Evolutionary conservation across 225 moss, liverwort and hornwort genomes (phyloP), one percentile per base, ranked within the genome.

Genomic region (Bryum argenteum): DNA sequence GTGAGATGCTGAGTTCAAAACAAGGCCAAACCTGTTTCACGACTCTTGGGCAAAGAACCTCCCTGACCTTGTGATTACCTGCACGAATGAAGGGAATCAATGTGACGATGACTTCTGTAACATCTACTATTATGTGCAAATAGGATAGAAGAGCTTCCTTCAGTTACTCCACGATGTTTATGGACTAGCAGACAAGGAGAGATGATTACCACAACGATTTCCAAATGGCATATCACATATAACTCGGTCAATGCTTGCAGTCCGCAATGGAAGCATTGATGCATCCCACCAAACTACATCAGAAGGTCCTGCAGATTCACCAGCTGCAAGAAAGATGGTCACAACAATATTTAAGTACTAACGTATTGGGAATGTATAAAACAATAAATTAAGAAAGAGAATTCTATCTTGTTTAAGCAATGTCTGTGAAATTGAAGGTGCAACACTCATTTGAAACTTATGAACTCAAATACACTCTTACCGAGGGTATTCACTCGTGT

Each of bases 171-270:
- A 74, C 8, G 38, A 63, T 53, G 15, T 58, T 45, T 48, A 44
- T 43, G 23, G 38, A 78, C 18, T 39, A 44, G 33, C 48, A 66
- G 43, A 69, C 42, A 74, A 66, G 48, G 20, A 55, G 38, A 59
- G 67, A 66, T 61, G 44, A 47, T 74, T 79, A 89, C 93, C 91
- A 75, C 91, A 89, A 47, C 89, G 89, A 41, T 91, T 91, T 65
- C 91, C 91, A 74, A 93, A 91, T 12, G 91, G 91, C 93, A 91
- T 93, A 66, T 93, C 93, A 83, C 85, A 88, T 43, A 93, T 70
- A 52, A 89, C 86, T 67, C 91, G 89, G 65, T 93, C 93, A 81
- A 93, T 78, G 66, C 67, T 84, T 75, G 84, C 86, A 79, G 75
- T 85, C 22, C 89, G 78, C 73, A 93, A 71, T 26, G 93, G 91